Conservation (phyloP, 768 basidiomycete species). For the Hericium alpestre region DNA sequence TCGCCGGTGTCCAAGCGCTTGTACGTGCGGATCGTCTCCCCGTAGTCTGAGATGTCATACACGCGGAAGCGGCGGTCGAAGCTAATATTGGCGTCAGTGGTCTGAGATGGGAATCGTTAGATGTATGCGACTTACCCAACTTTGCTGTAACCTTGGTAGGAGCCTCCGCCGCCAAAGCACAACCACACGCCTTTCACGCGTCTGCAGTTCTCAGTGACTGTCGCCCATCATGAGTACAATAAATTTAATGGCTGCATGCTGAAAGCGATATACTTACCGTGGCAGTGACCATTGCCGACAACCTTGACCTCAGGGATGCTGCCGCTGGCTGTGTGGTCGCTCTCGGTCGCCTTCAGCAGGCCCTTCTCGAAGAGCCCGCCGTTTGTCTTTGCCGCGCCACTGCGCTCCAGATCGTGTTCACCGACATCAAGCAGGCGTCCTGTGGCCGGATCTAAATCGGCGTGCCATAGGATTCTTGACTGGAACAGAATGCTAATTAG, state of each 20-base stretch:
- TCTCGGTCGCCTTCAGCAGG: constrained; percentile 62
- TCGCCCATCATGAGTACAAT: constrained; percentile 2
- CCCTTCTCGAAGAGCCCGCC: constrained; percentile 82
- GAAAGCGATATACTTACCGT: constrained; percentile 38
- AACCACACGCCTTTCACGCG: constrained; percentile 82
- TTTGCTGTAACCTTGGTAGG: constrained; percentile 75
- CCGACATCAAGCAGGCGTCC: constrained; percentile 65
- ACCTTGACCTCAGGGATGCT: constrained; percentile 70
- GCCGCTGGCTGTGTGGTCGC: constrained; percentile 42
- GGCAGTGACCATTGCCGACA: constrained; percentile 84
- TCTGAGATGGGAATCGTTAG: background rate
- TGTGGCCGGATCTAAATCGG: constrained; percentile 55
- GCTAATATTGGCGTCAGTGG: constrained; percentile 24
- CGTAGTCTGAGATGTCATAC: constrained; percentile 79
- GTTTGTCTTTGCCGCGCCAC: constrained; percentile 57
- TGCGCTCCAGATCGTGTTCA: constrained; percentile 41
- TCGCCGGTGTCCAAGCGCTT: constrained; percentile 71
- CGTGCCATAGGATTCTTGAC: constrained; percentile 63
- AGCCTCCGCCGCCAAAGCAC: constrained; percentile 84
- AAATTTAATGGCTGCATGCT: background rate
- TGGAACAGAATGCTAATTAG: constrained; percentile 18
- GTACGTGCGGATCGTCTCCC: constrained; percentile 85
- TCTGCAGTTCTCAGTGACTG: constrained; percentile 83
- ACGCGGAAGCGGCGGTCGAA: constrained; percentile 89
- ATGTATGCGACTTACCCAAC: constrained; percentile 42